Percentiles rank a stretch among this genome's conserved stretches.
Evolutionary conservation across 148 eudicot genomes (phyloP).

Genomic region (Suaeda aralocaspica): DNA sequence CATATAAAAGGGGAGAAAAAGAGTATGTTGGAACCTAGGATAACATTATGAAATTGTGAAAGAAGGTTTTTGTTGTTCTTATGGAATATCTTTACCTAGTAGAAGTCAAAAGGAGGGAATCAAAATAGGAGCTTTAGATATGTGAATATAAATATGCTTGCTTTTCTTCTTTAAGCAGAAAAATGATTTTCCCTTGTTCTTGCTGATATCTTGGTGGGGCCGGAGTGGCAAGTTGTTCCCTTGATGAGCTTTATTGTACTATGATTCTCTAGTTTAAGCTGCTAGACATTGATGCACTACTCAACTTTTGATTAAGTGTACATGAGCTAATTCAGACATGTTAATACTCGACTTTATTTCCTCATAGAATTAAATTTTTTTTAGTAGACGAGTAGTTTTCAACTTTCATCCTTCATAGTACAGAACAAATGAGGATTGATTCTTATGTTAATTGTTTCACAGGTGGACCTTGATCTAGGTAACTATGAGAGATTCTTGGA

Average conservation of each 20-base stretch:
- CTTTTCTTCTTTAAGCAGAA: constrained; percentile 13
- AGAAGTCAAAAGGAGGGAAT: constrained; percentile 10
- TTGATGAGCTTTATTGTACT: constrained; percentile 5
- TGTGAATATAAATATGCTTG: not conserved
- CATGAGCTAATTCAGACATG: not conserved
- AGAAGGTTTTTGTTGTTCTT: not conserved
- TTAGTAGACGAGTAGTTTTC: not conserved
- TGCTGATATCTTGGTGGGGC: constrained; percentile 4
- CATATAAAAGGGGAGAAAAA: not conserved
- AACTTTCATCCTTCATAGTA: not conserved
- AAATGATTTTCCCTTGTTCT: constrained; percentile 3
- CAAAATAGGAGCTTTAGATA: constrained; percentile 9
- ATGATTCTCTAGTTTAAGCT: not conserved
- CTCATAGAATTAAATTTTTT: not conserved
- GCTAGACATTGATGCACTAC: not conserved
- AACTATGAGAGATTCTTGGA: constrained; percentile 94
- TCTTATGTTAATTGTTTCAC: constrained; percentile 12
- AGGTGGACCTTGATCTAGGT: constrained; percentile 99
- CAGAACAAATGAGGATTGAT: not conserved
- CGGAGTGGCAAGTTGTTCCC: not conserved
- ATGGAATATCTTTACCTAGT: not conserved
- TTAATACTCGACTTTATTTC: not conserved
- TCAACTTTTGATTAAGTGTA: constrained; percentile 12
- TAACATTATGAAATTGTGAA: not conserved
- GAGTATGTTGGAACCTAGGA: constrained; percentile 9